Evolutionary conservation across 345 rosid species (phyloP), one percentile per base, ranked within the genome.

Genomic region (Gossypium sturtianum): DNA sequence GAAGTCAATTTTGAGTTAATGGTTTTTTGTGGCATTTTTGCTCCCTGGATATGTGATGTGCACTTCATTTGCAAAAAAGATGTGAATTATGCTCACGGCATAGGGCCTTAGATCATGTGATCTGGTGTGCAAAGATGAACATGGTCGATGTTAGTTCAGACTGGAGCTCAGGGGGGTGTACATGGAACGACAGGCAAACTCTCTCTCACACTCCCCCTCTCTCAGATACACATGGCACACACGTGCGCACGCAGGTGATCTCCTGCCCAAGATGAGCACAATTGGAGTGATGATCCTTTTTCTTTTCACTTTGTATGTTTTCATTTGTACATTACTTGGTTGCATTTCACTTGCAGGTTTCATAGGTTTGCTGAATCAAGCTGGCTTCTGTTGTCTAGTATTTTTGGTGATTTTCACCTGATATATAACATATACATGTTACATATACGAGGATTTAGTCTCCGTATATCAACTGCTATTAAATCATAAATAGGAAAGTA

Each of bases 1-100:
- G 4, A 61, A 43, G 20, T 22, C 65, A 43, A 51, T 75, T 72
- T 72, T 60, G 22, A 57, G 77, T 23, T 51, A 34, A 25, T 23
- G 44, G 52, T 8, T 45, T 75, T 54, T 47, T 12, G 17, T 47
- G 48, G 66, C 34, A n/a, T 9, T 51, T 66, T 41, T 72, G 68
- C 45, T 38, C 44, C n/a, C 74, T 44, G 41, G 9, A 2, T 59
- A 17, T 19, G 65, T 45, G 34, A 64, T 34, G 27, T 65, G 64
- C 53, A 4, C 12, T 56, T 57, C 64, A 48, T 43, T 17, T 45
- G 41, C 38, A 8, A 47, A 53, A 71, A 34, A 51, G 51, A 44
- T 9, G 51, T 62, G 25, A 17, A 38, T n/a, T 34, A 16, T 68
- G 58, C 44, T 66, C 6, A 52, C 45, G 27, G 72, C 44, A 51